Conservation (phyloP, 2,329 filamentous ascomycete species). For the Sarocladium kiliense region DNA sequence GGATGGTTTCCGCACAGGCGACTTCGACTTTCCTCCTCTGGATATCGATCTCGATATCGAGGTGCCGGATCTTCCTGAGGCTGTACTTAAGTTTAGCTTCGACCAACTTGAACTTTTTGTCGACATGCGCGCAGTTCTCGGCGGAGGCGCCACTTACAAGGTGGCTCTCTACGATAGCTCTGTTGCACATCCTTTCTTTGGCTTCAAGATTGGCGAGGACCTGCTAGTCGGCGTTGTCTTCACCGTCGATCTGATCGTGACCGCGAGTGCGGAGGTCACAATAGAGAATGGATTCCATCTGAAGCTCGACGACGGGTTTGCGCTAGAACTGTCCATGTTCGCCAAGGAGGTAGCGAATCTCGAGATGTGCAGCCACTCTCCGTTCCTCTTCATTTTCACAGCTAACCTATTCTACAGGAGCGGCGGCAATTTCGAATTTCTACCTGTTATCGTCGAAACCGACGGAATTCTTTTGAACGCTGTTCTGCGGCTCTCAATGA, state of each 20-base stretch:
- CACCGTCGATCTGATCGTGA: constrained; percentile 46
- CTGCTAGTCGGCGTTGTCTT: constrained; percentile 46
- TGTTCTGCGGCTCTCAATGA: constrained; percentile 32
- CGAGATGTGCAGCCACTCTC: constrained; percentile 36
- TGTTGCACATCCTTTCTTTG: constrained; percentile 36
- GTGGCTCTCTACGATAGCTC: no score
- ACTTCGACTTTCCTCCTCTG: no score
- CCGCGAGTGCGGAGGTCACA: constrained; percentile 38
- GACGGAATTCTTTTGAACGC: constrained; percentile 37
- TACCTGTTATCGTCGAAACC: constrained; percentile 45
- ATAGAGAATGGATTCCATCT: constrained; percentile 52
- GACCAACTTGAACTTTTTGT: constrained; percentile 49
- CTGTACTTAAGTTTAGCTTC: constrained; percentile 39
- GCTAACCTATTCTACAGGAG: constrained; percentile 29
- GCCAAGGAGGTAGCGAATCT: constrained; percentile 41
- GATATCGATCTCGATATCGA: neutral
- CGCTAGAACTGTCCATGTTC: constrained; percentile 45
- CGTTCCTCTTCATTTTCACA: neutral
- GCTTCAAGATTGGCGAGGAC: constrained; percentile 33
- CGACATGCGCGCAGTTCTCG: constrained; percentile 36
- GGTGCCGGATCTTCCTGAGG: constrained; percentile 35
- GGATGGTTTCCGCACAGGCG: no score
- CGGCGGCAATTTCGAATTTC: constrained; percentile 50
- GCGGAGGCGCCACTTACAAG: constrained; percentile 37
- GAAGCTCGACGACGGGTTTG: constrained; percentile 43